Evolutionary conservation across 2,329 filamentous ascomycete species (phyloP), one percentile per base, ranked within the genome.

Genomic region (Juglanconis oblonga): DNA sequence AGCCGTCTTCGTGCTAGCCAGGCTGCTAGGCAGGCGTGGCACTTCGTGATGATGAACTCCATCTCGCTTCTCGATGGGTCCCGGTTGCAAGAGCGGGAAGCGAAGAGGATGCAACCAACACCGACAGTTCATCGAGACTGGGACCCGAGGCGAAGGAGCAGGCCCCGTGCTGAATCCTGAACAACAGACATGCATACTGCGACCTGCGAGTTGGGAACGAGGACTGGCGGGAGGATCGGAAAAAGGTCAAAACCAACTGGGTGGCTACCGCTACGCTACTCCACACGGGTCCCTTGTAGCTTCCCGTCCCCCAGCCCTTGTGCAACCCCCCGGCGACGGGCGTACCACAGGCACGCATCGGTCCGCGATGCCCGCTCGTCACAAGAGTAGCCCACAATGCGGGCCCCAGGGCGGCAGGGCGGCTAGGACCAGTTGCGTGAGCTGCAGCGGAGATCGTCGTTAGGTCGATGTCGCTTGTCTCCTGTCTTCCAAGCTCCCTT

Each of bases 11-110:
- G 36, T 13, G 38, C 38, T 13, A 42, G 38, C 10, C 38, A 14
- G 17, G 29, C 40, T 9, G 44, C 40, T 32, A 38, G 52, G 29
- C 36, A 53, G 40, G 4, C 36, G 38, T 17, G 38, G 52, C 38
- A 29, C 44, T 44, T 44, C 38, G 38, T 44, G 36, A 42, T 8
- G 29, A 44, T 44, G 32, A 42, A 42, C 38, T 33, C 38, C 52
- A 17, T 53, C 38, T 53, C 52, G 52, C 52, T 44, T 53, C 36
- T 53, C 52, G 52, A 36, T 38, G 24, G 24, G 51, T 42, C 36
- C 51, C 11, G 13, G 17, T 29, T 40, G 51, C n/a, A 36, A 53
- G 29, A 9, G 36, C 52, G 36, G 44, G 36, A 53, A 44, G 52
- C 52, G 52, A 44, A 38, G 24, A 44, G 40, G 52, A 31, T 42